A percentile compares a stretch with the other conserved stretches of the same genome.
Evolutionary conservation across 2,329 filamentous ascomycete species (phyloP).

Genomic region (Alternaria triticimaculans): DNA sequence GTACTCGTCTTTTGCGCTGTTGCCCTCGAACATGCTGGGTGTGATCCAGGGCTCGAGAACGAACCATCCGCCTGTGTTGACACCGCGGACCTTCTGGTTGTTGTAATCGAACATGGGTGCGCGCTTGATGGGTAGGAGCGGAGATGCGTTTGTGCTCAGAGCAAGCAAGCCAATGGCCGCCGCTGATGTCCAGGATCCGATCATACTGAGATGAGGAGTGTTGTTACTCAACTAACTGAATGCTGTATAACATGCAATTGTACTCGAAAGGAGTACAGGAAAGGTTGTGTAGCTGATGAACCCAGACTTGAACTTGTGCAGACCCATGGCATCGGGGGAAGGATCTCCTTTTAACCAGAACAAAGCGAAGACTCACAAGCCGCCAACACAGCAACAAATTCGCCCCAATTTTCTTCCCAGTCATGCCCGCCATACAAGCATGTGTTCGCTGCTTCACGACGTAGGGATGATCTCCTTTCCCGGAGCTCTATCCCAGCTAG

Average conservation of each 20-base stretch:
- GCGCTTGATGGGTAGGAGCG: constrained; percentile 35
- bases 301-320: constrained; percentile 9
- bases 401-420: constrained; percentile 7
- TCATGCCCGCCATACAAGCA: constrained; percentile 5
- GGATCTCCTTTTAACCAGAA: constrained; percentile 5
- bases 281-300: neutral
- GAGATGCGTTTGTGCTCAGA: constrained; percentile 38
- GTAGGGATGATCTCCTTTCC: constrained; percentile 7
- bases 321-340: constrained; percentile 10
- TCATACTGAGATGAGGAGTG: constrained; percentile 27
- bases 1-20: constrained; percentile 64
- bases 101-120: constrained; percentile 60
- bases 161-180: constrained; percentile 41
- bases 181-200: constrained; percentile 32
- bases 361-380: neutral
- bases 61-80: constrained; percentile 71
- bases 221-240: constrained; percentile 15
- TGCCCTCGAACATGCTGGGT: constrained; percentile 64
- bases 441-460: constrained; percentile 21
- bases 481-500: constrained; percentile 10
- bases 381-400: constrained; percentile 2
- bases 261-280: constrained; percentile 1
- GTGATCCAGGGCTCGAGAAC: constrained; percentile 71
- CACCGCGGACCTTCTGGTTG: constrained; percentile 64
- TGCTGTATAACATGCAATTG: constrained; percentile 17